Base-by-base conservation (phyloP, 441 rosid genomes). In the Aquilaria agallochum region DNA sequence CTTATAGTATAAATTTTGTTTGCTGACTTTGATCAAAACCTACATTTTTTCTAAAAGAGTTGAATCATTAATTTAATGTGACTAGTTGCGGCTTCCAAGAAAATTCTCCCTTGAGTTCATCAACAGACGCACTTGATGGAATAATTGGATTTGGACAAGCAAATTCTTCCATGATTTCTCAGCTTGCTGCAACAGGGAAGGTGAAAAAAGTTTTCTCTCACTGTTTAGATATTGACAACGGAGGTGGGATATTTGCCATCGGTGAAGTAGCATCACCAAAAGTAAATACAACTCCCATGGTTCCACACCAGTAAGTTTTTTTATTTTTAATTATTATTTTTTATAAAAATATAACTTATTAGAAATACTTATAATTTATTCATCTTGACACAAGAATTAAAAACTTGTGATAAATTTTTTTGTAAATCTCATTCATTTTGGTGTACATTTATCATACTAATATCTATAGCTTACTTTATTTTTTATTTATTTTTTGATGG, bases 91-190 rank as follows among this genome's bases (percentile, higher is more conserved):
- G 96, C 13, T 80, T 76, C 66, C 76, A 73, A 68, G 96, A 89
- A 78, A 82, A 94, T 50, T 97, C 97, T 58, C 87, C 80, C 55
- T 77, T 89, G 6, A 84, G 92, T 32, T 66, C 82, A 63, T 79
- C 96, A 3, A 33, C 64, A 52, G 80, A 77, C 60, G 96, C 96
- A 59, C 81, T 89, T 70, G 96, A 92, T 70, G 97, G 99, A 62
- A 86, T 91, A 60, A 65, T 91, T 69, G 97, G 97, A 59, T 89
- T 95, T 66, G 99, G 99, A 62, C 95, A 91, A 62, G 74, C 97
- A 54, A 89, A 87, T 73, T 80, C 97, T 13, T 89, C 99, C 20
- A 56, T 91, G 81, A 73, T 87, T 70, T 87, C 95, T 13, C 99
- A 95, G 78, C 76, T 91, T 60, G 91, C 96, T 72, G 76, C 85